Conservation (phyloP, 257 asterid genomes). For the Nicotiana knightiana region DNA sequence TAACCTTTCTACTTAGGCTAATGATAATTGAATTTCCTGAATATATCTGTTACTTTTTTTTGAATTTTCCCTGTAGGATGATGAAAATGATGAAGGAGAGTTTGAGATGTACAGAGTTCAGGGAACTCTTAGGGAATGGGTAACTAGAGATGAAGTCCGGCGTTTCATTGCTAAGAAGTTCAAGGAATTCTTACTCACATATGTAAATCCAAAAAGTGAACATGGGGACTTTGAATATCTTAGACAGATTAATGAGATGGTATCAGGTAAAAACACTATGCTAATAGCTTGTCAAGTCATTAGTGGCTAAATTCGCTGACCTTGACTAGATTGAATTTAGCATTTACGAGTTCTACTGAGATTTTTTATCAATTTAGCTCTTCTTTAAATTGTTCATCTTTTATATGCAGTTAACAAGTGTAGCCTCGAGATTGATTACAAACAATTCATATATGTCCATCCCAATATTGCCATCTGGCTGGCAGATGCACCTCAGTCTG, state of each 20-base stretch:
- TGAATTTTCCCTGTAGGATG: constrained; percentile 48
- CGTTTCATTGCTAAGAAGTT: constrained; percentile 88
- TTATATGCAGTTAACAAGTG: constrained; percentile 78
- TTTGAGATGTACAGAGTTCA: constrained; percentile 89
- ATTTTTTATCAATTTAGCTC: neutral
- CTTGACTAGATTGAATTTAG: neutral
- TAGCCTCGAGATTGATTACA: constrained; percentile 96
- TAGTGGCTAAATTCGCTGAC: neutral
- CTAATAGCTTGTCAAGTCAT: neutral
- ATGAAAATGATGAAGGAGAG: constrained; percentile 79
- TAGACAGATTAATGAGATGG: constrained; percentile 96
- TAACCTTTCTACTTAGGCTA: neutral
- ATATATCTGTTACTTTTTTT: neutral
- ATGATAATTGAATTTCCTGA: neutral
- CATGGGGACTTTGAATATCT: constrained; percentile 84
- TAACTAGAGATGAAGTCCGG: constrained; percentile 97
- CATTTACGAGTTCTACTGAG: neutral
- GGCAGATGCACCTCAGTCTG: constrained; percentile 98
- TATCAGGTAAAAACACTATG: constrained; percentile 43
- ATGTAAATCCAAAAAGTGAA: constrained; percentile 69
- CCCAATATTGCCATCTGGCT: constrained; percentile 98
- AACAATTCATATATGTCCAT: constrained; percentile 70
- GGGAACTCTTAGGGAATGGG: constrained; percentile 99
- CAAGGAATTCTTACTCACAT: constrained; percentile 82
- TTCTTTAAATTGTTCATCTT: constrained; percentile 17